Percentiles rank a stretch among this genome's conserved stretches.
Conservation (phyloP, 2,329 filamentous ascomycete species). For the Trichoderma polysporum region DNA sequence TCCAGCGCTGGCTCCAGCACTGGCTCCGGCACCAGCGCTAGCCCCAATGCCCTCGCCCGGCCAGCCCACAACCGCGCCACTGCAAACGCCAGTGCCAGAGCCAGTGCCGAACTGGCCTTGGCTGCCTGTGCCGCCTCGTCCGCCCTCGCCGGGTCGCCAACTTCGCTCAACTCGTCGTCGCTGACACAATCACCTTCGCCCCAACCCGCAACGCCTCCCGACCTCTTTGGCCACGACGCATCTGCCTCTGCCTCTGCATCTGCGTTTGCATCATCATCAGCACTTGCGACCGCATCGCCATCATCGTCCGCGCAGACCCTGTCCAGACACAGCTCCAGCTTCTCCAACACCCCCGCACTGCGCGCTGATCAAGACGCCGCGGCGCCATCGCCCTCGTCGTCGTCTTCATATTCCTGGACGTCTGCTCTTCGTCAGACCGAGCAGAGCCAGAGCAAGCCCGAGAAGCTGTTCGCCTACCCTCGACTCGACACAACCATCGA, state of each 20-base stretch:
- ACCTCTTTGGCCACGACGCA: constrained; percentile 26
- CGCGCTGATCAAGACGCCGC: constrained; percentile 27
- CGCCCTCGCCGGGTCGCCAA: constrained; percentile 34
- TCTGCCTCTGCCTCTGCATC: constrained; percentile 22
- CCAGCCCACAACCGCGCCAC: constrained; percentile 16
- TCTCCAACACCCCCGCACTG: constrained; percentile 19
- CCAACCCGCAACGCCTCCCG: constrained; percentile 36
- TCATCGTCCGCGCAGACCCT: constrained; percentile 18
- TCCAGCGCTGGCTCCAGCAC: constrained; percentile 16
- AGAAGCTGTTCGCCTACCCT: constrained; percentile 28
- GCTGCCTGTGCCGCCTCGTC: constrained; percentile 23
- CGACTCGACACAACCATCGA: constrained; percentile 30
- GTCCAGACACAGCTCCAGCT: constrained; percentile 22
- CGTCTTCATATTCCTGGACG: constrained; percentile 4
- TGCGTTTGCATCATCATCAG: constrained; percentile 22
- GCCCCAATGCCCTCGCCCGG: constrained; percentile 16
- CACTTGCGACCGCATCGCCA: not conserved
- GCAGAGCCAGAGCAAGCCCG: not conserved
- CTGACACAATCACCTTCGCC: constrained; percentile 40
- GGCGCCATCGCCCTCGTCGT: constrained; percentile 25
- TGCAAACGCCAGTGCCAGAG: constrained; percentile 20
- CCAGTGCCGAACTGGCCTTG: constrained; percentile 20
- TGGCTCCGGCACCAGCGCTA: constrained; percentile 15
- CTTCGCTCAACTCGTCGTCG: constrained; percentile 36
- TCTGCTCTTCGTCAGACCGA: constrained; percentile 1